Evolutionary conservation across 345 rosid genomes (phyloP).

Genomic region (Ceriops zippeliana): DNA sequence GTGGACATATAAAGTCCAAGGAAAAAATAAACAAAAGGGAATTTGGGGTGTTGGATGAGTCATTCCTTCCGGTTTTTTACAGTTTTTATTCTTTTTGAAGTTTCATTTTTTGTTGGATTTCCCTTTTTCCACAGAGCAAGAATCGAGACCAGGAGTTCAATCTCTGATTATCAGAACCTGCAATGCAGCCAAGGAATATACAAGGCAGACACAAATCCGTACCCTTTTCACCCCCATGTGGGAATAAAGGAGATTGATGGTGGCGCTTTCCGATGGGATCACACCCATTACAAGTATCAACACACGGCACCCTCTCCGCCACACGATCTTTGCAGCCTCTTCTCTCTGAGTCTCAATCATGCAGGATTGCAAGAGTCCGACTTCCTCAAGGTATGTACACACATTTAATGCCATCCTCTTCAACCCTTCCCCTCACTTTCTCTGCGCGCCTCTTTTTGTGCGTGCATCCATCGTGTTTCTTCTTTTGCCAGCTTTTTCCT

Average conservation of each 20-base stretch:
- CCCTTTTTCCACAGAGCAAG: conserved; percentile 29
- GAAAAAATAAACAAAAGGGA: conserved; percentile 32
- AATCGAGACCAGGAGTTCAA: conserved; percentile 46
- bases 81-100: conserved; percentile 20
- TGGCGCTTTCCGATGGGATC: conserved; percentile 44
- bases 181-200: conserved; percentile 46
- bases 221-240: conserved; percentile 35
- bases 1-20: conserved; percentile 13
- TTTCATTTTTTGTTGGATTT: not conserved
- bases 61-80: conserved; percentile 19
- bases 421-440: not conserved
- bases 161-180: conserved; percentile 38
- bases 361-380: conserved; percentile 32
- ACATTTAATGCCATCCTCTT: not conserved
- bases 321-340: conserved; percentile 21
- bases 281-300: conserved; percentile 12
- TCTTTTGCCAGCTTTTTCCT: too few relatives aligned
- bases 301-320: conserved; percentile 20
- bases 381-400: conserved; percentile 36
- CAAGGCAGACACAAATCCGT: conserved; percentile 33
- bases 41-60: conserved; percentile 24
- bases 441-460: not conserved
- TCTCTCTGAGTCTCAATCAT: conserved; percentile 12
- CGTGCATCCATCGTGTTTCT: conserved; percentile 6
- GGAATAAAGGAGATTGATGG: conserved; percentile 33